Conservation (phyloP, 2,329 filamentous ascomycete genomes). For the Graphiopsis chlorocephala region DNA sequence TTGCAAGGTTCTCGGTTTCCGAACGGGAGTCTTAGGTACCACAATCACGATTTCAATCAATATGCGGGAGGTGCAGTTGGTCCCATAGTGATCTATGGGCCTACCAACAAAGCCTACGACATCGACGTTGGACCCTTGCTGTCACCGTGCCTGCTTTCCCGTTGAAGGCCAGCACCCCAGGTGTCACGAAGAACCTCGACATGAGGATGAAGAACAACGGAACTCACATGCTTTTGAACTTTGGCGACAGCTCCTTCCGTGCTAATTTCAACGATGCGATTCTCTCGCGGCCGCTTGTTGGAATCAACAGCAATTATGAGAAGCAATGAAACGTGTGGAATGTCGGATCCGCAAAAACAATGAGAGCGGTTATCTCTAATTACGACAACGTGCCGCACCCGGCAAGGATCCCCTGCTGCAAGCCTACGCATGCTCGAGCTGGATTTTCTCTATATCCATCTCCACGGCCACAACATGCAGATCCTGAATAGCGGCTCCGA, state of each 20-base stretch:
- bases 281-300: neutral
- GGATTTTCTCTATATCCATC: slow-evolving; percentile 45
- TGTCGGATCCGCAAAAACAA: neutral
- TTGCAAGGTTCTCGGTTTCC: neutral
- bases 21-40: slow-evolving; percentile 15
- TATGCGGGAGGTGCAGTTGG: slow-evolving; percentile 41
- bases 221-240: slow-evolving; percentile 3
- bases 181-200: neutral
- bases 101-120: slow-evolving; percentile 40
- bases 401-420: neutral
- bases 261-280: slow-evolving; percentile 11
- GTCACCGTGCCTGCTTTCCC: slow-evolving; percentile 22
- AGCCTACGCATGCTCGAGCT: neutral
- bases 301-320: neutral
- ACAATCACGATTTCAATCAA: slow-evolving; percentile 43
- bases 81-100: slow-evolving; percentile 34
- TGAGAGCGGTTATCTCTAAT: neutral
- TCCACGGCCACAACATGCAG: slow-evolving; percentile 60
- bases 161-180: slow-evolving; percentile 23
- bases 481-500: slow-evolving; percentile 55
- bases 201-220: slow-evolving; percentile 7
- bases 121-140: slow-evolving; percentile 42
- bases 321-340: neutral
- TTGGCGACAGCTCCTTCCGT: slow-evolving; percentile 6
- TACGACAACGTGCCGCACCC: slow-evolving; percentile 1